A percentile compares a stretch with the other conserved stretches of the same genome.
These are phyloP conservation scores for Boechera divaricarpa DNA, from an alignment of 345 rosid genomes.

Conservation along the genomic window DNA sequence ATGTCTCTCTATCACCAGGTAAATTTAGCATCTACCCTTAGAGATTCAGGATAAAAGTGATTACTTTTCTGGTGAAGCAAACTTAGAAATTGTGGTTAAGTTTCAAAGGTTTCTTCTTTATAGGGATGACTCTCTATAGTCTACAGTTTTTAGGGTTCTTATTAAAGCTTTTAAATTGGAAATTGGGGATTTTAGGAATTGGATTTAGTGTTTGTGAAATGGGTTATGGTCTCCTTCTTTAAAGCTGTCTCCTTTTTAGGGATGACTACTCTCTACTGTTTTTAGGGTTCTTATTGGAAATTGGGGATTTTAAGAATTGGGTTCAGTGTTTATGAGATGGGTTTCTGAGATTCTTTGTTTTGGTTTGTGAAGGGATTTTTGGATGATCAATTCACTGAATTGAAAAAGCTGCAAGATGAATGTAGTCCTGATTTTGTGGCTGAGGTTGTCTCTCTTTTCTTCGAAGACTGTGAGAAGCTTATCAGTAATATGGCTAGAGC, in stretches of 20 bases:
- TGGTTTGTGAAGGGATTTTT: slow-evolving; percentile 54
- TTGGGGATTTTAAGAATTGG: neutral
- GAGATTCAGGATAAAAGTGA: neutral
- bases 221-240: neutral
- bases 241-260: slow-evolving; percentile 24
- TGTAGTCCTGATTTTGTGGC: slow-evolving; percentile 76
- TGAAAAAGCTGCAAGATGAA: slow-evolving; percentile 88
- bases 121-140: neutral
- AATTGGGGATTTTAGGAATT: neutral
- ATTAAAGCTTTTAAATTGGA: neutral
- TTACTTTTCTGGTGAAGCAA: neutral
- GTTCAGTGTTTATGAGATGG: neutral
- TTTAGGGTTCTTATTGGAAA: slow-evolving; percentile 16
- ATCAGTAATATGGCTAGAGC: slow-evolving; percentile 69
- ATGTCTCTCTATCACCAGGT: slow-evolving; percentile 46
- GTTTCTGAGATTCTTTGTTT: neutral
- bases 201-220: neutral
- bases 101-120: slow-evolving; percentile 20
- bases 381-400: slow-evolving; percentile 82
- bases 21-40: slow-evolving; percentile 7
- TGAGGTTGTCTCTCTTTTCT: slow-evolving; percentile 79
- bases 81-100: neutral
- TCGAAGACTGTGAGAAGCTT: slow-evolving; percentile 82
- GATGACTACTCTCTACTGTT: neutral
- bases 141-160: slow-evolving; percentile 19